Evolutionary conservation across 768 basidiomycete species (phyloP).

Genomic region (Leccinum aurantiacum): DNA sequence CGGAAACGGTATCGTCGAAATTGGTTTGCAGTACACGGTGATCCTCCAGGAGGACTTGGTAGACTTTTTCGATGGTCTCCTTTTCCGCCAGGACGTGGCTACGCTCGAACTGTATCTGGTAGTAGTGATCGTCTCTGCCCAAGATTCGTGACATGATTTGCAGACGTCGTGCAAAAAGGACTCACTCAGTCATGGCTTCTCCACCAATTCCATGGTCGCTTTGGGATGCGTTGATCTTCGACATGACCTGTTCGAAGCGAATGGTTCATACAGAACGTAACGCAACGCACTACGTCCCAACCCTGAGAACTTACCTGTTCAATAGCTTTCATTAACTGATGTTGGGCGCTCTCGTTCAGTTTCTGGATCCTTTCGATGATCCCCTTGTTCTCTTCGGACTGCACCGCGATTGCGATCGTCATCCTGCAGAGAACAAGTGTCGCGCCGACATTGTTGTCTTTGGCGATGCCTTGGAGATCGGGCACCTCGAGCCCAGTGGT

Average conservation of each 20-base stretch:
- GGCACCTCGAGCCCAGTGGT: slow-evolving; percentile 81
- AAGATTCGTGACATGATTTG: slow-evolving; percentile 11
- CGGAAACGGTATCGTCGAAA: slow-evolving; percentile 72
- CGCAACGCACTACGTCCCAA: not conserved
- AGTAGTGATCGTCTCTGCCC: slow-evolving; percentile 83
- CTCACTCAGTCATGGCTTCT: slow-evolving; percentile 79
- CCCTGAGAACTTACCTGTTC: slow-evolving; percentile 66
- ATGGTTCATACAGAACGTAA: not conserved
- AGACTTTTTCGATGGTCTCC: slow-evolving; percentile 81
- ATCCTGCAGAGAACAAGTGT: slow-evolving; percentile 76
- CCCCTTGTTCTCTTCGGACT: slow-evolving; percentile 84
- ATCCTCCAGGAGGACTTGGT: slow-evolving; percentile 72
- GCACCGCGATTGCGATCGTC: slow-evolving; percentile 83
- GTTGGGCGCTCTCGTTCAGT: slow-evolving; percentile 80
- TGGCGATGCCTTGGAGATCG: slow-evolving; percentile 82
- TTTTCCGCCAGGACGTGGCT: slow-evolving; percentile 80
- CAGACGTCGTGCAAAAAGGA: slow-evolving; percentile 16
- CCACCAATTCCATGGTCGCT: slow-evolving; percentile 47
- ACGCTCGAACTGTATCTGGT: slow-evolving; percentile 77
- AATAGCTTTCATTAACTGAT: slow-evolving; percentile 89
- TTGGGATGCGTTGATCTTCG: slow-evolving; percentile 58
- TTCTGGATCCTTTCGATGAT: slow-evolving; percentile 89
- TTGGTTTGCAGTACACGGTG: slow-evolving; percentile 72
- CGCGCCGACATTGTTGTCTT: slow-evolving; percentile 64
- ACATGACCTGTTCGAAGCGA: slow-evolving; percentile 59